These are phyloP conservation scores for Pulveroboletus sp. DNA, from an alignment of 768 basidiomycete genomes.

Conservation along the genomic window DNA sequence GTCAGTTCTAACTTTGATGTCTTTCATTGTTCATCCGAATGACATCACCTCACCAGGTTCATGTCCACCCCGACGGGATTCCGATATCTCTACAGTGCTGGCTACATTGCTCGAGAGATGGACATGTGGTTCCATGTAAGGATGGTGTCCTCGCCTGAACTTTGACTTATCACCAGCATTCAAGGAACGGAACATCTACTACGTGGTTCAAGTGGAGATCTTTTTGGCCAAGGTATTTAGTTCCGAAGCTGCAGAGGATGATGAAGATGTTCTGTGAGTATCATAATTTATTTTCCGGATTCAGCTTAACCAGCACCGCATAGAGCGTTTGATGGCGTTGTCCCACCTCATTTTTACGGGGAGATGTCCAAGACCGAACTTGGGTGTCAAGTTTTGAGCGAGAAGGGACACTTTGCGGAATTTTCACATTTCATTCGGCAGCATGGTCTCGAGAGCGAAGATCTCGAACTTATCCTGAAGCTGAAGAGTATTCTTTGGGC, in stretches of 20 bases:
- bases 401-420: slow-evolving; percentile 86
- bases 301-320: not conserved
- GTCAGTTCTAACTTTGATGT: slow-evolving; percentile 40
- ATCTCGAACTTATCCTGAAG: slow-evolving; percentile 79
- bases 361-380: slow-evolving; percentile 97
- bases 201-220: slow-evolving; percentile 92
- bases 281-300: not conserved
- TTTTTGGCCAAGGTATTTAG: slow-evolving; percentile 80
- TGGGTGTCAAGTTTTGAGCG: slow-evolving; percentile 86
- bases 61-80: slow-evolving; percentile 94
- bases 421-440: slow-evolving; percentile 88
- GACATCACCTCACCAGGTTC: slow-evolving; percentile 52
- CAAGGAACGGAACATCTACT: slow-evolving; percentile 89
- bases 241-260: slow-evolving; percentile 50
- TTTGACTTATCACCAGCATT: slow-evolving; percentile 6
- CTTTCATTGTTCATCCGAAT: not conserved
- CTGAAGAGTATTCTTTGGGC: slow-evolving; percentile 97
- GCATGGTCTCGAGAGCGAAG: slow-evolving; percentile 81
- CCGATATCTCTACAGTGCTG: slow-evolving; percentile 83
- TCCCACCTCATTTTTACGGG: slow-evolving; percentile 95
- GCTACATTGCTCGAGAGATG: slow-evolving; percentile 93
- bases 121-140: slow-evolving; percentile 93
- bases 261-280: slow-evolving; percentile 59
- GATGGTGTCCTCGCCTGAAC: not conserved
- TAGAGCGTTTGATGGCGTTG: slow-evolving; percentile 80